Evolutionary conservation across 2,329 filamentous ascomycete genomes (phyloP), one percentile per base, ranked within the genome.

Genomic region (Diplodia mutila): DNA sequence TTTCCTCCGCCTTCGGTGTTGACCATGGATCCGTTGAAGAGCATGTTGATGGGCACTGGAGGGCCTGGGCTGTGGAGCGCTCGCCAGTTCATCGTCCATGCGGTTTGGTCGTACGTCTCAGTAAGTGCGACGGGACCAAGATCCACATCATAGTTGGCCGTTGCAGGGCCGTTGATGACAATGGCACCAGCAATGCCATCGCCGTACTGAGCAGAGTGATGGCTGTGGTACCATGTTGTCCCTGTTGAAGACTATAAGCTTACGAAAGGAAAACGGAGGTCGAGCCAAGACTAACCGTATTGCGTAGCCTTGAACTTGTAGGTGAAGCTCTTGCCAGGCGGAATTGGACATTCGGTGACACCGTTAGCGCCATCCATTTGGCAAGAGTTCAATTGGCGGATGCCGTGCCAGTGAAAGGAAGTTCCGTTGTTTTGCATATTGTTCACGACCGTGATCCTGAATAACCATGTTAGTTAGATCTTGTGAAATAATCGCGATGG

Each of bases 381-480:
- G 70, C 83, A 85, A 57, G 81, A 85, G 72, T 82, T 79, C 69
- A 83, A 79, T 72, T 90, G 86, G 7, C 85, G 83, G 39, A 90
- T 69, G 0, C 85, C 89, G 71, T 90, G 88, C 78, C 83, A 90
- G 73, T 90, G 88, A 21, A 90, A 85, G 9, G 82, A 82, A 8
- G 87, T 89, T 37, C 87, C 87, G 69, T 90, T 90, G 69, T 82
- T 74, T 9, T 78, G 77, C 77, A 83, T 65, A 55, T 80, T 71
- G 73, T 89, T 90, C 39, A 78, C 84, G 7, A 90, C 83, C 2
- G 74, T 69, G 12, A 64, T 71, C 46, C 57, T 61, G 27, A n/a
- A 48, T 9, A 9, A 0, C 18, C n/a, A 25, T 14, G 39, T 61
- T 18, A 61, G 39, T 46, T 16, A n/a, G 3, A 25, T 23, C 14